These are phyloP conservation scores for Diaporthe sp. DNA, from an alignment of 2,329 filamentous ascomycete species.

Conservation along the genomic window DNA sequence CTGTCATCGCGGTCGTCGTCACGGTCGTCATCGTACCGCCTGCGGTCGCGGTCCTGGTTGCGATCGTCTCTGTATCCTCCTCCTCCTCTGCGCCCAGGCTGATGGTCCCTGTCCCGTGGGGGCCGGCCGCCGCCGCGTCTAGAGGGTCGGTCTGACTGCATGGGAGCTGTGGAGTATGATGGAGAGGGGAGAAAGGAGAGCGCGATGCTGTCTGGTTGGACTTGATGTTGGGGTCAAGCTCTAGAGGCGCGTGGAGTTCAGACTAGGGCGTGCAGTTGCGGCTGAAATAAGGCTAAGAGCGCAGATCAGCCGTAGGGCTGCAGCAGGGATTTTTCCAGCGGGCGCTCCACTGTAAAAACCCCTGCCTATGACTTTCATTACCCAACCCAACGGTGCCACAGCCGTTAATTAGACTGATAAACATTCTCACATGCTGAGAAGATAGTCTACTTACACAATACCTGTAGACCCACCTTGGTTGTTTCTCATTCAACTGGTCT, in stretches of 20 bases:
- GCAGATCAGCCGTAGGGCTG: constrained; percentile 24
- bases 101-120: constrained; percentile 40
- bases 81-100: constrained; percentile 48
- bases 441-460: neutral
- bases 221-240: neutral
- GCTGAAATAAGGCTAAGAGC: constrained; percentile 35
- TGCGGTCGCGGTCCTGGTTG: constrained; percentile 54
- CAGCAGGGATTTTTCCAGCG: constrained; percentile 21
- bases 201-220: neutral
- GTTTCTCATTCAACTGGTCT: neutral
- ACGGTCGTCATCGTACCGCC: constrained; percentile 45
- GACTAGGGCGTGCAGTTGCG: constrained; percentile 24
- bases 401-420: neutral
- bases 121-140: constrained; percentile 34
- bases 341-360: constrained; percentile 26
- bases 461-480: neutral
- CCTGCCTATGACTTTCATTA: constrained; percentile 2
- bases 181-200: neutral
- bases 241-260: constrained; percentile 1
- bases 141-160: constrained; percentile 32
- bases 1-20: constrained; percentile 51
- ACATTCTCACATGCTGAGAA: neutral
- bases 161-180: neutral
- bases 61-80: constrained; percentile 48
- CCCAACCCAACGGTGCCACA: neutral